Conservation (phyloP, 192 early-diverging fungal species). For the Rhizophagus clarus region DNA sequence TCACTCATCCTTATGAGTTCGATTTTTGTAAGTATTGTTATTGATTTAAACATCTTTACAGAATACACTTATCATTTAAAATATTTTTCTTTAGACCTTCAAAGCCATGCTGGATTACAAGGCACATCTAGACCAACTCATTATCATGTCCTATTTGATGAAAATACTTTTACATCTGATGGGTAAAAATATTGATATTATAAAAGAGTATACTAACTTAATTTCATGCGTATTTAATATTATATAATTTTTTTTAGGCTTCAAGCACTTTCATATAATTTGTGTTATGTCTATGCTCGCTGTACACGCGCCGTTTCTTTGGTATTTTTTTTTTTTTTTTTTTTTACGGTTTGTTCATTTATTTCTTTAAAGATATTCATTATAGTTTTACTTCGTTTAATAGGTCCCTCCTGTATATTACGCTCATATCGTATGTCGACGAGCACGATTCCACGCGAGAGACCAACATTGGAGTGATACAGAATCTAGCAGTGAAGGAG, state of each 20-base stretch:
- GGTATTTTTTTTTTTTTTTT: constrained; percentile 4
- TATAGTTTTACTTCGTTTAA: not conserved
- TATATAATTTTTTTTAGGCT: constrained; percentile 39
- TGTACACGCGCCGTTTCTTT: constrained; percentile 87
- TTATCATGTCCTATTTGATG: constrained; percentile 90
- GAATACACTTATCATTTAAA: not conserved
- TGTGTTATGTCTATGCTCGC: constrained; percentile 90
- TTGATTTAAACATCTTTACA: not conserved
- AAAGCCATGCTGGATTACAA: constrained; percentile 76
- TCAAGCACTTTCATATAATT: constrained; percentile 85
- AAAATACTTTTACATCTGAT: constrained; percentile 79
- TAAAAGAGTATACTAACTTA: not conserved
- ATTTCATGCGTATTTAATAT: not conserved
- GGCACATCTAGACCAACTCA: constrained; percentile 84
- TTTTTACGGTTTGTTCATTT: not conserved
- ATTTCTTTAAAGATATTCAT: not conserved
- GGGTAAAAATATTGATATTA: constrained; percentile 4
- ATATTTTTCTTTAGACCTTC: constrained; percentile 53
- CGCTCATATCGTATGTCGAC: constrained; percentile 86
- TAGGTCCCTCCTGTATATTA: constrained; percentile 88
- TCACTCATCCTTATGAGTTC: constrained; percentile 79
- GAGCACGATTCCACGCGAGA: constrained; percentile 80
- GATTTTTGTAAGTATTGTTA: constrained; percentile 69
- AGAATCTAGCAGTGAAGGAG: constrained; percentile 23
- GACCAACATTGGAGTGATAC: constrained; percentile 57